These are phyloP conservation scores for Aurantiochytrium sp. DNA, from an alignment of 108 stramenopile genomes.

Conservation along the genomic window DNA sequence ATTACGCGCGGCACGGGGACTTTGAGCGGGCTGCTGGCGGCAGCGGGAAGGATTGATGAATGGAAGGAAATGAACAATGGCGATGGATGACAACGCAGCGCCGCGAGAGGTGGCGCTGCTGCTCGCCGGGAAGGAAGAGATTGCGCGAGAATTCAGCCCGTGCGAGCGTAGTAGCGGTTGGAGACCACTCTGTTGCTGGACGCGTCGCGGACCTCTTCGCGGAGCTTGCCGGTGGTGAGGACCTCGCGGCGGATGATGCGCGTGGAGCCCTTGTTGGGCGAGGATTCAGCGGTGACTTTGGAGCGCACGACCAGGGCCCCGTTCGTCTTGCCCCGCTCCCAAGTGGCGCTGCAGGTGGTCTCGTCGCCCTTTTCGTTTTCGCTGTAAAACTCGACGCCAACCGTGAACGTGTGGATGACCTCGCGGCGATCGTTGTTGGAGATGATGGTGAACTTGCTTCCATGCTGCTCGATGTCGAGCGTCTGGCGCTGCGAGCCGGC, in stretches of 20 bases:
- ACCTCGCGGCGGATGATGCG: background rate
- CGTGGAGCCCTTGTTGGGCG: background rate
- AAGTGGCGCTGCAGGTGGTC: background rate
- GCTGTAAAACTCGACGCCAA: background rate
- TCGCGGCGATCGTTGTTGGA: conserved; percentile 1
- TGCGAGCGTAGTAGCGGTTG: too few species aligned
- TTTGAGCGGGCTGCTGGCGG: too few species aligned
- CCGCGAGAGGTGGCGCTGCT: too few species aligned
- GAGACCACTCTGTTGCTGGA: too few species aligned
- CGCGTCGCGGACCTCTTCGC: background rate
- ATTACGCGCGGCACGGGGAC: background rate
- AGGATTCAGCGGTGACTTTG: background rate
- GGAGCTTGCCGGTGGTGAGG: background rate
- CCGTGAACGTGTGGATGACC: background rate
- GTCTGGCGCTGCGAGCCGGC: background rate
- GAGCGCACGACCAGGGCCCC: background rate
- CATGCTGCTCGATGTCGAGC: background rate
- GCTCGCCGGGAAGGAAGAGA: too few species aligned
- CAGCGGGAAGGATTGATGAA: too few species aligned
- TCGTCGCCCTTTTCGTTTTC: background rate
- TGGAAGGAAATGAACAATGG: too few species aligned
- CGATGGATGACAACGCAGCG: too few species aligned
- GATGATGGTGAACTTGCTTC: background rate
- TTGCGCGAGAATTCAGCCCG: too few species aligned
- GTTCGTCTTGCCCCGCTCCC: background rate